Evolutionary conservation across 495 filamentous ascomycete species (phyloP), one percentile per base, ranked within the genome.

Genomic region (Penicillium pancosmium): DNA sequence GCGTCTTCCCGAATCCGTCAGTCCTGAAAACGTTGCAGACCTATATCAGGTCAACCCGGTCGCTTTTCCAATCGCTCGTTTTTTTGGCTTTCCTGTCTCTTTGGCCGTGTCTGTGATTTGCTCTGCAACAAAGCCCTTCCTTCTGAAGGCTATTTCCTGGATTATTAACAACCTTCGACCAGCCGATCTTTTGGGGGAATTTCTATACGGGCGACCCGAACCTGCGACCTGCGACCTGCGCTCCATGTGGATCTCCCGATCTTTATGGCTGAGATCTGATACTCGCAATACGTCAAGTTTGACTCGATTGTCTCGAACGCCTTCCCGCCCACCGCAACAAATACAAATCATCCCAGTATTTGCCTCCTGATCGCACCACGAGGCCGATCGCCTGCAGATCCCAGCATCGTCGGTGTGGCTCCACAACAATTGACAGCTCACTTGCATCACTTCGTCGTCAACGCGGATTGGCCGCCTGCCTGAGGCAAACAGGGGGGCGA

Each of bases 391-490:
- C 44, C 56, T 49, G 68, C 62, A 67, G 59, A 65, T 67, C 61
- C 66, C 49, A 61, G 56, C 56, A 57, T 50, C 50, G 47, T 61
- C 54, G 52, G 52, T 64, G 66, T 64, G 66, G 63, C 63, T 68
- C 68, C 65, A 68, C 65, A 36, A 8, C 54, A 61, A 64, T 68
- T 60, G 63, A 68, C 68, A 70, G 65, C 65, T 70, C 68, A 68
- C 63, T 68, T 66, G 68, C 68, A 64, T 70, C 68, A 70, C 68
- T 68, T 64, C 55, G 57, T 54, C 53, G 65, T 41, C 60, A 53
- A 53, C 61, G 56, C 60, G 67, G 67, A 70, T 70, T 70, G 67
- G 67, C 66, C 62, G 68, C 62, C 68, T 70, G 65, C 65, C 65
- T 68, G 60, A 68, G 68, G 68, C 68, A 68, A 68, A 66, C 63